Evolutionary conservation across 306 rosid species (phyloP), one percentile per base, ranked within the genome.

Genomic region (Styphnolobium japonicum): DNA sequence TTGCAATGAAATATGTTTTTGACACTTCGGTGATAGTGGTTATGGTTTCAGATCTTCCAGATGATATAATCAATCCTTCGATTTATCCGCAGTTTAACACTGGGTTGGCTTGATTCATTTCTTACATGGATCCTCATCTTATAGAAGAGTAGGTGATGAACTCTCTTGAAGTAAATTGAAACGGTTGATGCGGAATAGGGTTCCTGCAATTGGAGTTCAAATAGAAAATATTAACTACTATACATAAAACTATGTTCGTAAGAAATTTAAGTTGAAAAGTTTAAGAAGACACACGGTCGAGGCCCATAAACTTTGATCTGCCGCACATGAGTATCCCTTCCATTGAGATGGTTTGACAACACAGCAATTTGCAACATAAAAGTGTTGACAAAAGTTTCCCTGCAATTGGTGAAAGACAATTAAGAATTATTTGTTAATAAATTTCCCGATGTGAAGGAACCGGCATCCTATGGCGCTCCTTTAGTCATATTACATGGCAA

Each of bases 291-390:
- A 1, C 67, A 94, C 98, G 90, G 96, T 80, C 95, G 87, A 82
- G 98, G 98, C 11, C 98, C 97, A 39, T 95, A 95, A 77, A 95
- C 87, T 90, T 95, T 95, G 88, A 95, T 95, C 88, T 95, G 98
- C 83, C 98, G 98, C 48, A 95, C 85, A 60, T 95, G 98, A 33
- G 98, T 91, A 75, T 95, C 98, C 90, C 98, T 92, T 34, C 98
- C 98, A 78, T 95, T 95, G n/a, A 95, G 96, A 82, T 95, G 98
- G 87, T 95, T 95, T 27, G 98, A 91, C 82, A 95, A 51, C 42
- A 91, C 92, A 42, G 90, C 93, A 80, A 95, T 88, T 88, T 95
- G 98, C 86, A 95, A 56, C 98, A 95, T 95, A 57, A 95, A 95
- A 22, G 99, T 90, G 84, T 90, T 91, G 52, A 93, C 96, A 80